phyloP scores from a whole-genome alignment of 2,329 filamentous ascomycete genomes.

The Curvularia verruculosa region DNA sequence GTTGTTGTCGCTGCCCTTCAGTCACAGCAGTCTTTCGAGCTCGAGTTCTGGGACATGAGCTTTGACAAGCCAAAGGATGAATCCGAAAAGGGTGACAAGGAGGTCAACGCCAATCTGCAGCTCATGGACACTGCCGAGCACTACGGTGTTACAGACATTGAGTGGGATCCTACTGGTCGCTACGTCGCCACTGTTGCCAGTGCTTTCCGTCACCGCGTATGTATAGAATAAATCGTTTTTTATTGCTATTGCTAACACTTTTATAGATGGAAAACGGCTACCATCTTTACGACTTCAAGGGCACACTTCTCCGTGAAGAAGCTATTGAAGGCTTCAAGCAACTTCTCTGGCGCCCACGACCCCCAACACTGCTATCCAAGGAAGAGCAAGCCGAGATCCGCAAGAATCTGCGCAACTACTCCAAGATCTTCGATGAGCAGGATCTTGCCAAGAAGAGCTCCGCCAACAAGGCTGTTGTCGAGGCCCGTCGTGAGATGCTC shows the following conservation, averaged over 20 bases:
- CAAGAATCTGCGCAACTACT: constrained; percentile 98
- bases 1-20: constrained; percentile 92
- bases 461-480: constrained; percentile 91
- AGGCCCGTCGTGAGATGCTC: constrained; percentile 79
- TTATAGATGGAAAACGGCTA: constrained; percentile 97
- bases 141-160: constrained; percentile 96
- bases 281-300: constrained; percentile 96
- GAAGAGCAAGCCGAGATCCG: constrained; percentile 98
- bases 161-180: constrained; percentile 96
- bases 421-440: constrained; percentile 90
- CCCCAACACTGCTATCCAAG: constrained; percentile 87
- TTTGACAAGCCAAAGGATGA: constrained; percentile 80
- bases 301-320: constrained; percentile 86
- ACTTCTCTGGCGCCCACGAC: constrained; percentile 90
- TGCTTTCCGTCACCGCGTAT: constrained; percentile 93
- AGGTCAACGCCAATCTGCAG: constrained; percentile 91
- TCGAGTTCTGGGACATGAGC: constrained; percentile 97
- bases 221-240: constrained; percentile 51
- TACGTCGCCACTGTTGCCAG: constrained; percentile 94
- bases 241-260: constrained; percentile 20
- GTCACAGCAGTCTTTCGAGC: constrained; percentile 90
- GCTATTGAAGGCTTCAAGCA: constrained; percentile 98
- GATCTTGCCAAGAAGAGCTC: constrained; percentile 92
- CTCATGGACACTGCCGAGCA: constrained; percentile 93
- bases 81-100: constrained; percentile 90